Conservation (phyloP, 768 basidiomycete genomes). For the Nevesoporus exiguus region DNA sequence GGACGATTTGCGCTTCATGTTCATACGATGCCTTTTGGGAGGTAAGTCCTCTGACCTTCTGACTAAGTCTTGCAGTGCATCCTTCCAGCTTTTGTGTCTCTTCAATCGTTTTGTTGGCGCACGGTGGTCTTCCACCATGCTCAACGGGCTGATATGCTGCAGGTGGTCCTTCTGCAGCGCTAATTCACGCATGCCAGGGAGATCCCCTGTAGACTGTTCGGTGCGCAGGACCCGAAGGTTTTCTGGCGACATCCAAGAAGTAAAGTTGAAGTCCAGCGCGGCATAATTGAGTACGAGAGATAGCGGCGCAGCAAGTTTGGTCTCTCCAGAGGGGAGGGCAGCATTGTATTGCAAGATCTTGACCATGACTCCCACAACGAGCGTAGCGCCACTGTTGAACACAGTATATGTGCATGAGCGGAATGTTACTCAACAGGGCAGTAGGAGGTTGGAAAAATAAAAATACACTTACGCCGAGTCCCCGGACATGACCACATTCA, state of each 20-base stretch:
- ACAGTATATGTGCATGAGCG: slow-evolving; percentile 12
- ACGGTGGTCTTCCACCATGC: slow-evolving; percentile 79
- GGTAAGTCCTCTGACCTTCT: slow-evolving; percentile 35
- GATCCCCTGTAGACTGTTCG: slow-evolving; percentile 82
- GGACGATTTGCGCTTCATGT: slow-evolving; percentile 30
- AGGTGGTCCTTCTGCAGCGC: slow-evolving; percentile 85
- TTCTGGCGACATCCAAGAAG: slow-evolving; percentile 90
- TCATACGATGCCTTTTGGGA: slow-evolving; percentile 17
- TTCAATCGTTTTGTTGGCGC: slow-evolving; percentile 40
- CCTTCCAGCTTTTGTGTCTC: slow-evolving; percentile 58
- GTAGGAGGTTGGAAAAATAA: neutral
- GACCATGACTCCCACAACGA: slow-evolving; percentile 81
- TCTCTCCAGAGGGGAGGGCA: slow-evolving; percentile 25
- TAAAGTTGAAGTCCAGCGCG: slow-evolving; percentile 95
- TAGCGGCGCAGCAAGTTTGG: slow-evolving; percentile 64
- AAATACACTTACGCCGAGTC: slow-evolving; percentile 87
- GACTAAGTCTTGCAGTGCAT: slow-evolving; percentile 47
- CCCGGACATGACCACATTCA: slow-evolving; percentile 79
- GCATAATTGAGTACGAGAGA: slow-evolving; percentile 89
- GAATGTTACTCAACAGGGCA: neutral
- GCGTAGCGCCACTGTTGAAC: slow-evolving; percentile 71
- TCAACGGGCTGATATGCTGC: slow-evolving; percentile 83
- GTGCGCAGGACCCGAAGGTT: slow-evolving; percentile 81
- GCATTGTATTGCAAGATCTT: slow-evolving; percentile 71
- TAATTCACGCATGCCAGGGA: slow-evolving; percentile 67